Base-by-base conservation (phyloP, 768 basidiomycete species). In the Krasilnikovozyma curviuscula region DNA sequence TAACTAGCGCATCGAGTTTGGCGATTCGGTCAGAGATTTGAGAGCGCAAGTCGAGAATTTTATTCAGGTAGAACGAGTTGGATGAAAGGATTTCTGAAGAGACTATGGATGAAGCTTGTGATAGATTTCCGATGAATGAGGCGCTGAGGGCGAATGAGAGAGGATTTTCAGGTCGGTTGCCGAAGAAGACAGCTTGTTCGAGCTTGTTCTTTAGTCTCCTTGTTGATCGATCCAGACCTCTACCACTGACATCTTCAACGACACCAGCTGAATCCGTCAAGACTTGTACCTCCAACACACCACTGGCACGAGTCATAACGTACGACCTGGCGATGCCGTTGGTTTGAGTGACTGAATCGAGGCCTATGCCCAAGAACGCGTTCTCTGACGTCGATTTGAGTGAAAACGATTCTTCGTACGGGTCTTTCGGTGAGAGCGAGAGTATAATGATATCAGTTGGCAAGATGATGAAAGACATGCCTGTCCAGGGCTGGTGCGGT, bases 1-100 rank as follows among this genome's bases (percentile, higher is more conserved):
- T 72, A 55, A 91, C 82, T n/a, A 95, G 69, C 71, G 82, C 84
- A 46, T 75, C 76, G 25, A 89, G 66, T 31, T 83, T 69, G 46
- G 79, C 76, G 58, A 79, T 79, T 25, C 83, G 73, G 33, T 75
- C 76, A 5, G 70, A 71, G 54, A 95, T 64, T 59, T 89, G 86
- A 2, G 77, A 70, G 14, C 76, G 76, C 34, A 91, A 67, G 60
- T 93, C 88, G 56, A 83, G 79, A 53, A 80, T 81, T 8, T 74
- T 70, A 66, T 41, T 86, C 76, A 54, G 83, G 69, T 63, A 78
- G 69, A 24, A 70, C 55, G 67, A 85, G 84, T 85, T 75, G 48
- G 83, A 89, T 49, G 74, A 69, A 8, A 91, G 65, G 19, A 68
- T 62, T 28, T 64, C 64, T 7, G 53, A 45, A 28, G 61, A 63